phyloP scores from a whole-genome alignment of 305 asterid species.

The Rubia peregrina region DNA sequence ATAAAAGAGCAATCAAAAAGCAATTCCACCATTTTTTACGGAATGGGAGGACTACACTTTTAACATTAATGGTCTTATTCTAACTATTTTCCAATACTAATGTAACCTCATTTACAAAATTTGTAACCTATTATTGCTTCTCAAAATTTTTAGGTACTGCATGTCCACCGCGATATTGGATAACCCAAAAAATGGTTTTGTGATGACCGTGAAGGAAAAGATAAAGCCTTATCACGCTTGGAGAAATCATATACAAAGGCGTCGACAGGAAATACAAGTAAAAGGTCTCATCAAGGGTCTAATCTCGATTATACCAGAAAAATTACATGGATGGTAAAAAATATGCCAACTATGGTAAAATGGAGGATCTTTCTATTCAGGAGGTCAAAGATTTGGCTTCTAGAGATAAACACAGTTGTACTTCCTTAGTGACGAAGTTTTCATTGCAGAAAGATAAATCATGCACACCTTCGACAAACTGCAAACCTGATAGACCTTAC shows the following conservation, averaged over 20 bases:
- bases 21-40: no score
- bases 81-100: background rate
- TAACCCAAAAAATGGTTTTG: background rate
- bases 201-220: background rate
- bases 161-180: background rate
- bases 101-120: no score
- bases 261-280: background rate
- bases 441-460: no score
- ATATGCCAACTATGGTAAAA: conserved; percentile 10
- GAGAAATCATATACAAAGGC: background rate
- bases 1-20: no score
- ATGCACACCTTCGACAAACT: no score
- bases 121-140: background rate
- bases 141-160: conserved; percentile 3
- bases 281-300: background rate
- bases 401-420: background rate
- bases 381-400: conserved; percentile 7
- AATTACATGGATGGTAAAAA: background rate
- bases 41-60: background rate
- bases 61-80: background rate
- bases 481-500: background rate
- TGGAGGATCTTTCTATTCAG: conserved; percentile 5
- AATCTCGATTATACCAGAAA: background rate
- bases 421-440: background rate
- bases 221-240: background rate